Conservation (phyloP, 2,329 filamentous ascomycete species). For the Paracoccidioides brasiliensis region DNA sequence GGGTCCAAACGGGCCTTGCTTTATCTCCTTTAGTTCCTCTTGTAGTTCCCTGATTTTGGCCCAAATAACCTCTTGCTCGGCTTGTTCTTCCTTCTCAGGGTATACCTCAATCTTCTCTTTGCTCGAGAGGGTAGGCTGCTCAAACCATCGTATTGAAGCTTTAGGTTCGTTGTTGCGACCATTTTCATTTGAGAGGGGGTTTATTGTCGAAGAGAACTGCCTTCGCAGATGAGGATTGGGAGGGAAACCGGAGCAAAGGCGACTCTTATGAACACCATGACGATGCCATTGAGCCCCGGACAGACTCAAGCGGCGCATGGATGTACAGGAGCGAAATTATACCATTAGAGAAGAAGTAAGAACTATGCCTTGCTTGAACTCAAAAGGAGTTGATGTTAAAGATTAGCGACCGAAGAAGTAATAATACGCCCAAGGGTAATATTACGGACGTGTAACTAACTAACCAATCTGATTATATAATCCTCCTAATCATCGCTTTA, state of each 20-base stretch:
- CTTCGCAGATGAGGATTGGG: conserved; percentile 12
- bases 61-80: conserved; percentile 26
- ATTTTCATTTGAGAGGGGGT: conserved; percentile 20
- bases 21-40: conserved; percentile 26
- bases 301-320: conserved; percentile 34
- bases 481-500: background rate
- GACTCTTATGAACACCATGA: conserved; percentile 25
- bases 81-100: conserved; percentile 26
- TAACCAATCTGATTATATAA: background rate
- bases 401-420: conserved; percentile 7
- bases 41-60: conserved; percentile 28
- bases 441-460: background rate
- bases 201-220: conserved; percentile 19
- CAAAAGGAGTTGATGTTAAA: background rate
- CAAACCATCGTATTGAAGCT: conserved; percentile 32
- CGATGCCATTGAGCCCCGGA: conserved; percentile 33
- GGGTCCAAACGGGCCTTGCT: conserved; percentile 31
- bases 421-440: conserved; percentile 1
- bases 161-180: conserved; percentile 17
- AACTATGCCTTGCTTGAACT: conserved; percentile 8
- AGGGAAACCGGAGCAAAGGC: conserved; percentile 15
- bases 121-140: conserved; percentile 27
- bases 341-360: conserved; percentile 17
- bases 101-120: conserved; percentile 26
- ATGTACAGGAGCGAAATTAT: conserved; percentile 18